Conservation (phyloP, 331 rosid genomes). For the Prunus yedoensis region DNA sequence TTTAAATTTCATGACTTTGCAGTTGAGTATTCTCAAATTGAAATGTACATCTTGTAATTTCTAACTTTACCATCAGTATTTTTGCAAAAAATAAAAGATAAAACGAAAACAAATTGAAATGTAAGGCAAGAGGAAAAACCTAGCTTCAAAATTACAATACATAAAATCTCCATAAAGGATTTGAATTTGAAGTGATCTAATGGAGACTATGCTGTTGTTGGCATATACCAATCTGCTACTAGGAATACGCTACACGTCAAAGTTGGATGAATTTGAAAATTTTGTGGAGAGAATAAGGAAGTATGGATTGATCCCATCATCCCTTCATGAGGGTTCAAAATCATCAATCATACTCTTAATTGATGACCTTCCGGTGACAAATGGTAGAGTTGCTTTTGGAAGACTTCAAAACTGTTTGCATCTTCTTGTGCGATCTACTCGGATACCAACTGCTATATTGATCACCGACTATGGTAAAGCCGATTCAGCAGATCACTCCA, state of each 20-base stretch:
- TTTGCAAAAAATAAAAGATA: background rate
- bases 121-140: background rate
- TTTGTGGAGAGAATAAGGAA: conserved; percentile 82
- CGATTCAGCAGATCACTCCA: conserved; percentile 66
- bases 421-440: conserved; percentile 63
- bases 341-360: conserved; percentile 64
- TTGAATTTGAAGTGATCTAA: conserved; percentile 1
- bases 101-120: background rate
- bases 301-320: conserved; percentile 66
- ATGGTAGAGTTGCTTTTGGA: conserved; percentile 62
- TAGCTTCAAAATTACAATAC: background rate
- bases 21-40: background rate
- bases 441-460: conserved; percentile 81
- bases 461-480: conserved; percentile 61
- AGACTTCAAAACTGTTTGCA: conserved; percentile 69
- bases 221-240: conserved; percentile 27
- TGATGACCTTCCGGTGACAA: conserved; percentile 81
- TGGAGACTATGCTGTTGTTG: conserved; percentile 19
- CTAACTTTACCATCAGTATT: background rate
- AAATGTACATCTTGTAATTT: background rate
- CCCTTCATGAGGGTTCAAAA: conserved; percentile 51
- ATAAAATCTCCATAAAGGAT: background rate
- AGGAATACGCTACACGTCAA: conserved; percentile 77
- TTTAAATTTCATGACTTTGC: background rate
- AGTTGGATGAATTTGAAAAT: conserved; percentile 84